Evolutionary conservation across 2,329 filamentous ascomycete species (phyloP), one percentile per base, ranked within the genome.

Genomic region (Scedosporium dehoogii): DNA sequence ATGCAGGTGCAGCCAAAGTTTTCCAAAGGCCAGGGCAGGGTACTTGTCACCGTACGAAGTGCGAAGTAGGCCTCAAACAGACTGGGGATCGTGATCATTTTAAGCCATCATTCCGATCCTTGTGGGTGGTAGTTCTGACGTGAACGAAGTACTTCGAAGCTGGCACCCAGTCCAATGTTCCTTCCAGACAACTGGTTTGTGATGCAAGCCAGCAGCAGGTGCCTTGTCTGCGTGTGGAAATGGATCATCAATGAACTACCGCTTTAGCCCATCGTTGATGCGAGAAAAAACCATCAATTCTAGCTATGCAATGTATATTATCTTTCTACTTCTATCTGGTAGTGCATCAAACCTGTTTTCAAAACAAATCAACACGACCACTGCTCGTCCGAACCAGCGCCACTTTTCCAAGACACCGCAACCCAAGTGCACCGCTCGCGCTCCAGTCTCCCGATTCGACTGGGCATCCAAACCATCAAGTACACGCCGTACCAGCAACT

Each of bases 291-390:
- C 16, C 6, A 21, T 48, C 44, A 48, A 48, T 18, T 48, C 44
- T 5, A 18, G 3, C 44, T 10, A 48, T 48, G 44, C 44, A 48
- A 5, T 46, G 16, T 48, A 48, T 48, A n/a, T 48, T 38, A 38
- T 38, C 33, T 38, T 38, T 38, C 33, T 12, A 38, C 33, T 38
- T 38, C 33, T 38, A 33, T 29, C 29, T 46, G 3, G 1, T 46
- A 48, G 44, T 48, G 44, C 44, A 48, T 48, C n/a, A 18, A 10
- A 21, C 18, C 18, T 21, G 9, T 18, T 18, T 18, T 6, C 44
- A n/a, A 48, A n/a, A 62, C 18, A 25, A 25, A 63, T 65, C 44
- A 59, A 56, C 60, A 59, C 61, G 62, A 41, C 63, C 61, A 41
- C 66, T 62, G 14, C 67, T 64, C 23, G 14, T 21, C 44, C 44